phyloP scores from a whole-genome alignment of 139 green algal genomes.

The Chlamydomonas incerta region DNA sequence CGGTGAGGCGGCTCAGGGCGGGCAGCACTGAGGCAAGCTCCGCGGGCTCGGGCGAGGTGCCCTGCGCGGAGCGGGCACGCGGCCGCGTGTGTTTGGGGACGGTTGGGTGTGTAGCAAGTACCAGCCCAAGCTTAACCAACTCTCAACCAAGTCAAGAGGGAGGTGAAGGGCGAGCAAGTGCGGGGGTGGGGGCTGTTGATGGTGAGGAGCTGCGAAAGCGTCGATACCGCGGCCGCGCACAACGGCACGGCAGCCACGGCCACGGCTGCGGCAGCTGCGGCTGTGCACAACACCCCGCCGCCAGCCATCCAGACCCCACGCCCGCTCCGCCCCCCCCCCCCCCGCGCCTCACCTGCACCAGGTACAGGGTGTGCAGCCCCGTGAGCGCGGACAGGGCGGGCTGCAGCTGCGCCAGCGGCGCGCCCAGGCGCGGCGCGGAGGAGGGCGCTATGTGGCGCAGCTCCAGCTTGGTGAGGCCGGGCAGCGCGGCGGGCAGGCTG shows the following conservation, averaged over 20 bases:
- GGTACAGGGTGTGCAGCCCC: conserved; percentile 22
- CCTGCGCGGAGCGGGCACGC: not conserved
- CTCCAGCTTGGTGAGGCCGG: conserved; percentile 32
- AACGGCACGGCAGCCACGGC: too few species aligned
- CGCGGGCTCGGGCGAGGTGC: conserved; percentile 9
- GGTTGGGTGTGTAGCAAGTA: too few species aligned
- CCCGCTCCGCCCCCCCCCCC: not conserved
- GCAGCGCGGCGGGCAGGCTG: not conserved
- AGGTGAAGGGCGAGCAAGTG: too few species aligned
- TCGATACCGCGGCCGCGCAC: too few species aligned
- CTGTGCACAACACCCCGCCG: too few species aligned
- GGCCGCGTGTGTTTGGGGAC: not conserved
- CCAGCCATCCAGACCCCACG: too few species aligned
- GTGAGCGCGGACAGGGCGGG: not conserved
- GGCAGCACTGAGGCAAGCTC: conserved; percentile 20
- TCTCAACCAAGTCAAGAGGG: too few species aligned
- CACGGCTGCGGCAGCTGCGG: too few species aligned
- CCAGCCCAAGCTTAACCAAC: too few species aligned
- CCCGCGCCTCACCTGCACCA: conserved; percentile 9
- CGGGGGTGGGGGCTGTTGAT: too few species aligned
- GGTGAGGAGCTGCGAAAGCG: too few species aligned
- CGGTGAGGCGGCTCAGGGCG: not conserved
- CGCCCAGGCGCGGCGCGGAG: conserved; percentile 5
- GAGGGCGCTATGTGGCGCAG: conserved; percentile 16
- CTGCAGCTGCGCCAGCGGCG: conserved; percentile 24